Evolutionary conservation across 768 basidiomycete genomes (phyloP), one percentile per base, ranked within the genome.

Genomic region (Sporobolomyces roseus): DNA sequence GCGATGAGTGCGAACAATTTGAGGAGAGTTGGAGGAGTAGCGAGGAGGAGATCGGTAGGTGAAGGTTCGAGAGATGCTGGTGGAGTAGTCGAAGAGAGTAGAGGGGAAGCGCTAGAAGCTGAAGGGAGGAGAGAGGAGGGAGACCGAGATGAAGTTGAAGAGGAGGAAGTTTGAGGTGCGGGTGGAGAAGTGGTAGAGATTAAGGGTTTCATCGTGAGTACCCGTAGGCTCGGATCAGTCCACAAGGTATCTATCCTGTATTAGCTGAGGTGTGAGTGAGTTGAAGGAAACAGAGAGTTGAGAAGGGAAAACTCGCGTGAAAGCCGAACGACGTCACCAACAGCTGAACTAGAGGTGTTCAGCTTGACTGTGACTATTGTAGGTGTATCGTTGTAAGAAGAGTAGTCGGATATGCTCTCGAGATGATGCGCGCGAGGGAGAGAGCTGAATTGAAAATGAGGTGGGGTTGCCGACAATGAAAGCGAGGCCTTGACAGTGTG

Each of bases 21-120:
- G 29, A 76, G 61, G 33, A 78, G 63, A n/a, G 74, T 66, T 0
- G 77, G 71, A 10, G 77, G 77, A 8, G 75, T 74, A 16, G 75
- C 64, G 25, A 75, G 68, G 30, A 77, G 63, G 10, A 74, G 55
- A 59, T 76, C 75, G 43, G 76, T 70, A 27, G 73, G 76, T 9
- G 69, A 65, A 0, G 68, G 68, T 23, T 73, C 72, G 4, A 66
- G 67, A 48, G 38, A 14, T 10, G 64, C 55, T 9, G 63, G 63
- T 0, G 71, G 67, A 0, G 64, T 63, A 36, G 71, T 69, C n/a
- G 71, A 65, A 14, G 67, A 69, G 8, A 73, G 33, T 46, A 69
- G 35, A 7, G 65, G 56, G 4, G 38, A 33, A 12, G 36, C 7
- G 45, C 54, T 59, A 17, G 65, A n/a, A n/a, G n/a, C 35, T 16